Evolutionary conservation across 768 basidiomycete species (phyloP).

Genomic region (Podaxis carcinomalis): DNA sequence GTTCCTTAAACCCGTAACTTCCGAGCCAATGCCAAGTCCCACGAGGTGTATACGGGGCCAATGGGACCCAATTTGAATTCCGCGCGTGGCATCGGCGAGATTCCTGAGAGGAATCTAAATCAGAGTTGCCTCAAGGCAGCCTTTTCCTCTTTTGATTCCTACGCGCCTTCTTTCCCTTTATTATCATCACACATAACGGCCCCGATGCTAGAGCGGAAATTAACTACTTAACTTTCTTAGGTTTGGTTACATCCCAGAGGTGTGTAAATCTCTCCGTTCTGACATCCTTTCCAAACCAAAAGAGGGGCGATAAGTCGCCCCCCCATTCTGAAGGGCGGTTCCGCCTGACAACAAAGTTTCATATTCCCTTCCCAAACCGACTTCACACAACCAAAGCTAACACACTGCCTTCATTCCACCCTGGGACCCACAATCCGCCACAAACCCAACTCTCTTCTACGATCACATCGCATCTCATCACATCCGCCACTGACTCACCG

Average conservation of each 20-base stretch:
- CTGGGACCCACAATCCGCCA: slow-evolving; percentile 3
- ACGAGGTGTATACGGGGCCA: not conserved
- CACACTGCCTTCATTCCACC: not conserved
- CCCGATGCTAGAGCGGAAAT: not conserved
- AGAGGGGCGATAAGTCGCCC: not conserved
- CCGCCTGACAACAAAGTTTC: not conserved
- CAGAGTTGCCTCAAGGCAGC: slow-evolving; percentile 12
- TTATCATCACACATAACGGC: not conserved
- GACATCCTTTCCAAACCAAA: slow-evolving; percentile 15
- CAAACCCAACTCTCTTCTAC: not conserved
- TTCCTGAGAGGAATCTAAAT: slow-evolving; percentile 10
- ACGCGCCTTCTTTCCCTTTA: slow-evolving; percentile 7
- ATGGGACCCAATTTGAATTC: not conserved
- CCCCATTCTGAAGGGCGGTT: not conserved
- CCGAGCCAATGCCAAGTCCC: not conserved
- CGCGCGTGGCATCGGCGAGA: slow-evolving; percentile 6
- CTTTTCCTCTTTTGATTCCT: slow-evolving; percentile 2
- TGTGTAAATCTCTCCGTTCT: slow-evolving; percentile 30
- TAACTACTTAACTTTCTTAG: slow-evolving; percentile 32
- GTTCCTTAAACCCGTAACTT: not conserved
- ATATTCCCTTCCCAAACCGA: not conserved
- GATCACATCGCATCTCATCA: not conserved
- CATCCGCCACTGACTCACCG: not conserved
- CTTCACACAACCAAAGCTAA: not conserved
- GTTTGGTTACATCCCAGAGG: slow-evolving; percentile 66